Evolutionary conservation across 768 basidiomycete genomes (phyloP), one percentile per base, ranked within the genome.

Genomic region (Suillus alpinus): DNA sequence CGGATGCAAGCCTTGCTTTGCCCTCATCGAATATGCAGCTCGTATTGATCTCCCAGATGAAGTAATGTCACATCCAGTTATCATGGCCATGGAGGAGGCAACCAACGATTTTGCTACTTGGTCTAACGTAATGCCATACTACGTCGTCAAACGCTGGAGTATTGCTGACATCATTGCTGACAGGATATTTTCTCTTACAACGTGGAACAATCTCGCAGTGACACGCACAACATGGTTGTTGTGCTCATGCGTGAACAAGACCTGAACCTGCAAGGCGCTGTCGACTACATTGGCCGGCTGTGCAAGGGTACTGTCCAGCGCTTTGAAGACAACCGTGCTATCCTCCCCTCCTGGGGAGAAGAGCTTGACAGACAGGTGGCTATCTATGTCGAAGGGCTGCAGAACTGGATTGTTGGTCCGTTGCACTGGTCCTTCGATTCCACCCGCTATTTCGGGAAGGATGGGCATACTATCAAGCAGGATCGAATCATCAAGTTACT

Each of bases 141-240:
- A 55, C 70, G 6, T 32, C 39, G 37, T 57, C 5, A 2, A 16
- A 14, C 18, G n/a, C n/a, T 4, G 41, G 20, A 9, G 23, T 46
- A 64, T 9, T 29, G 36, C 36, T 55, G 9, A 55, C 16, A 72
- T 57, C 2, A 14, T 12, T 56, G 8, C 8, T 16, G 6, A 4
- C 2, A 89, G 88, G 89, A 90, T 63, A 86, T 90, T 39, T 86
- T 87, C 68, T 91, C 88, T 1, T 91, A 87, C 72, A 89, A 90
- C 62, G 83, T 84, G 47, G 89, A 91, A 67, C 89, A 90, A 71
- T 82, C 87, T 2, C 81, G 84, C 14, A 82, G 81, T 10, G 86
- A 88, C 62, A 85, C 83, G 18, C 85, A 88, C 70, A 90, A 91
- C 69, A 86, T 90, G 81, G 80, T 91, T 58, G 76, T 79, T n/a